These are phyloP conservation scores for Schizosaccharomyces japonicus DNA, from an alignment of 805 yeast species.

Conservation along the genomic window DNA sequence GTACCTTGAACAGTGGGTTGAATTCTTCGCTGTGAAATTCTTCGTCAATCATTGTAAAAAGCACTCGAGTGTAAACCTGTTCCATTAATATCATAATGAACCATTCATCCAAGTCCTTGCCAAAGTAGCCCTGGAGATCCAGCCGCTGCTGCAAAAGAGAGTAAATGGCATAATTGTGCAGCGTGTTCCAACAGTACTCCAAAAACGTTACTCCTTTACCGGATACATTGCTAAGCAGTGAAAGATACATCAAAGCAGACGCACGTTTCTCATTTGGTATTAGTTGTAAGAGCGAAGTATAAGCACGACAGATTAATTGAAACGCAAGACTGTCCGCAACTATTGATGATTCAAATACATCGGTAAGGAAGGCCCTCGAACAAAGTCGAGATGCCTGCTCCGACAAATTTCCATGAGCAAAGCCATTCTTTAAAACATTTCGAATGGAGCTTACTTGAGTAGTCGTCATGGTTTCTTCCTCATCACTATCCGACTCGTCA, in stretches of 20 bases:
- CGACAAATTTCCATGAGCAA: too few species aligned
- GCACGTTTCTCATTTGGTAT: too few species aligned
- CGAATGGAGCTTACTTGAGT: too few species aligned
- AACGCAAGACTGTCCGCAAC: too few species aligned
- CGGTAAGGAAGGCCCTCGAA: too few species aligned
- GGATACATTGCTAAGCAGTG: background rate
- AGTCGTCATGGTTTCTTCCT: too few species aligned
- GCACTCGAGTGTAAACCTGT: conserved; percentile 42
- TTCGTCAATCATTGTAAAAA: conserved; percentile 40
- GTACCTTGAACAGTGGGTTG: conserved; percentile 21
- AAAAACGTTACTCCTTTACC: background rate
- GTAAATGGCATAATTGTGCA: background rate
- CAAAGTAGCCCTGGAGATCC: background rate
- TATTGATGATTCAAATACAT: too few species aligned
- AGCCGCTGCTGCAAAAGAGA: background rate
- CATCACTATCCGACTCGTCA: too few species aligned
- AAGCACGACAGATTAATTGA: too few species aligned
- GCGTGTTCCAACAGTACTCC: background rate
- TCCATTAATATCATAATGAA: conserved; percentile 26
- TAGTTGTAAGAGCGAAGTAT: too few species aligned
- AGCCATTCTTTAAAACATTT: too few species aligned
- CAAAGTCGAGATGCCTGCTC: too few species aligned
- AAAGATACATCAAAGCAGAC: background rate
- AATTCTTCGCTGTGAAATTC: conserved; percentile 27
- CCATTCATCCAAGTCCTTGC: conserved; percentile 7